Conservation (phyloP, 2,329 filamentous ascomycete species). For the Ilyonectria sp. region DNA sequence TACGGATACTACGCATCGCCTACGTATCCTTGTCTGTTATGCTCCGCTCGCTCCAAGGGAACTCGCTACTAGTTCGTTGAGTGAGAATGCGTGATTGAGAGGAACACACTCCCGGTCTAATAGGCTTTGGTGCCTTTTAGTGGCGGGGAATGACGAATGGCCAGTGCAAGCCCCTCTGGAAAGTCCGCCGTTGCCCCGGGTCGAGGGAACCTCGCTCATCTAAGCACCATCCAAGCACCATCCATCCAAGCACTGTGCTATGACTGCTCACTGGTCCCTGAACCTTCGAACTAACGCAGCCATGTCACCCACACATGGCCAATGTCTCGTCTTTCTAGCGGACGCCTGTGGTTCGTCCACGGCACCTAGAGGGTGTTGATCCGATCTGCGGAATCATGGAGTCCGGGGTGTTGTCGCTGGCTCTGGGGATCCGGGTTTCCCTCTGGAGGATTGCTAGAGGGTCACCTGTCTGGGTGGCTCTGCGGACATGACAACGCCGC, state of each 20-base stretch:
- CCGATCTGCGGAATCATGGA: slow-evolving; percentile 17
- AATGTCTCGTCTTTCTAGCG: slow-evolving; percentile 8
- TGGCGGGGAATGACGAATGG: slow-evolving; percentile 47
- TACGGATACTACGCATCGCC: slow-evolving; percentile 3
- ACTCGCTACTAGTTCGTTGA: slow-evolving; percentile 15
- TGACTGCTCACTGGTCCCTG: slow-evolving; percentile 21
- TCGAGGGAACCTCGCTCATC: slow-evolving; percentile 39
- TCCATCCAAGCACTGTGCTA: slow-evolving; percentile 12
- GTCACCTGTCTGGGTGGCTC: slow-evolving; percentile 30
- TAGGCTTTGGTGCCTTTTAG: slow-evolving; percentile 15
- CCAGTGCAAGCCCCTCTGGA: slow-evolving; percentile 38
- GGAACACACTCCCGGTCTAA: neutral
- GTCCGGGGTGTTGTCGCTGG: slow-evolving; percentile 7
- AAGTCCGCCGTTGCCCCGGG: slow-evolving; percentile 33
- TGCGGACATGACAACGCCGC: slow-evolving; percentile 28
- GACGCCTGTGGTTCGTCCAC: slow-evolving; percentile 11
- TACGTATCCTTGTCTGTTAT: slow-evolving; percentile 16
- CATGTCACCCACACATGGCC: neutral
- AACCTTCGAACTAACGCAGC: slow-evolving; percentile 10
- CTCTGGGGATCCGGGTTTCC: neutral
- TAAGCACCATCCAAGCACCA: slow-evolving; percentile 9
- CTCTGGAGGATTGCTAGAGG: neutral
- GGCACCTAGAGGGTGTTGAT: slow-evolving; percentile 16
- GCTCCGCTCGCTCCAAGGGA: slow-evolving; percentile 23
- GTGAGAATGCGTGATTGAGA: slow-evolving; percentile 14